phyloP scores from a whole-genome alignment of 1,284 basidiomycete genomes.

The Malassezia restricta region DNA sequence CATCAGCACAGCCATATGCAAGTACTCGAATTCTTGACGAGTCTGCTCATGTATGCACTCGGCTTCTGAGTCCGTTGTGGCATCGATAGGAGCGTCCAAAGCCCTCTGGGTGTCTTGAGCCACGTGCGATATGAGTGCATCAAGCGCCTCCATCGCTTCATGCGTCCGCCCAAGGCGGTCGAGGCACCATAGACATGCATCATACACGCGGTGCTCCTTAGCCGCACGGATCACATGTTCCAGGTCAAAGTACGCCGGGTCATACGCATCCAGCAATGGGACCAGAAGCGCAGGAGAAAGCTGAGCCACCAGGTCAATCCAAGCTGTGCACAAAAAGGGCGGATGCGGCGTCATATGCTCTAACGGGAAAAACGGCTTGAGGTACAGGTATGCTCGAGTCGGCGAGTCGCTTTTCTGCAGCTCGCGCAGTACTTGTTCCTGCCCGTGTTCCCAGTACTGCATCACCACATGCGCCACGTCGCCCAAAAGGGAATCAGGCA shows the following conservation, averaged over 20 bases:
- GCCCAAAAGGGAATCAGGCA: conserved; percentile 22
- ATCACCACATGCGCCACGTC: conserved; percentile 59
- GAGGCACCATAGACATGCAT: conserved; percentile 71
- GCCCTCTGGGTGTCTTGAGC: not conserved
- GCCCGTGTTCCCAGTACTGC: conserved; percentile 53
- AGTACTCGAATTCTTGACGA: not conserved
- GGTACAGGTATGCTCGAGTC: conserved; percentile 62
- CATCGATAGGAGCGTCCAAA: not conserved
- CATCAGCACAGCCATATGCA: conserved; percentile 19
- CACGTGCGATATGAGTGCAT: conserved; percentile 29
- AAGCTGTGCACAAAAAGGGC: conserved; percentile 6
- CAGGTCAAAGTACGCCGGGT: conserved; percentile 55
- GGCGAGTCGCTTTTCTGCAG: conserved; percentile 46
- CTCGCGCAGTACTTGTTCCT: conserved; percentile 50
- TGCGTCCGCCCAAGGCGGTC: conserved; percentile 57
- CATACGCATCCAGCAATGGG: conserved; percentile 56
- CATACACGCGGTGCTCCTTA: conserved; percentile 57
- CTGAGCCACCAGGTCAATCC: conserved; percentile 6
- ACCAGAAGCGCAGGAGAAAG: conserved; percentile 61
- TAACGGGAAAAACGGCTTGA: conserved; percentile 61
- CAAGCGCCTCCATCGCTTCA: conserved; percentile 47
- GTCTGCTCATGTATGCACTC: not conserved
- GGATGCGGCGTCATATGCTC: conserved; percentile 24
- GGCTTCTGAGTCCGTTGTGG: not conserved
- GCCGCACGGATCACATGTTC: conserved; percentile 55